Conservation (phyloP, 176 grass and related monocot genomes). For the Luzula sylvatica region DNA sequence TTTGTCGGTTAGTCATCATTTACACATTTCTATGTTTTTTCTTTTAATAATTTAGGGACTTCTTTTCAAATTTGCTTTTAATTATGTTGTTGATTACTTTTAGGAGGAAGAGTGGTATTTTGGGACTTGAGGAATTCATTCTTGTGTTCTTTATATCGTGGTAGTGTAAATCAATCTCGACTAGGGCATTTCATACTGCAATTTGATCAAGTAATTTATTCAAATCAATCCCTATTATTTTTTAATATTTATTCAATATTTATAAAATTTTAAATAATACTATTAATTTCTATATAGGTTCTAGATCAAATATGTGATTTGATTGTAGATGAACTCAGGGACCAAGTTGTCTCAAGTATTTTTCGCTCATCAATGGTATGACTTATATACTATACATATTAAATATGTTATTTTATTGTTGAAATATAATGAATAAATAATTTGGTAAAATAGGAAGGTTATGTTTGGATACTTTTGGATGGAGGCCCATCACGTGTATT, state of each 20-base stretch:
- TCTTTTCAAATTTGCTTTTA: not conserved
- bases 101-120: conserved; percentile 69
- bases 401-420: too few species aligned
- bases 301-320: conserved; percentile 77
- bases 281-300: conserved; percentile 45
- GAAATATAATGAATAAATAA: not conserved
- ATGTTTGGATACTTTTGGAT: conserved; percentile 77
- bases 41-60: not conserved
- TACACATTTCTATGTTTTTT: conserved; percentile 4
- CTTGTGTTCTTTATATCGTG: conserved; percentile 69
- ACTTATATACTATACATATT: conserved; percentile 1
- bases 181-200: conserved; percentile 57
- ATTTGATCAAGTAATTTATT: conserved; percentile 60
- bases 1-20: conserved; percentile 62
- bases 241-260: too few species aligned
- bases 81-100: conserved; percentile 7
- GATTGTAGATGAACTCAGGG: conserved; percentile 65
- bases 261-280: conserved; percentile 11
- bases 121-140: conserved; percentile 74
- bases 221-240: conserved; percentile 15
- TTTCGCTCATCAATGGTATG: conserved; percentile 88
- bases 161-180: conserved; percentile 46
- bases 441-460: conserved; percentile 48
- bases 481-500: conserved; percentile 79
- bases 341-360: conserved; percentile 72